A percentile compares a stretch with the other conserved stretches of the same genome.
Evolutionary conservation across 129 eudicot genomes (phyloP).

Genomic region (Pittosporum tobira): DNA sequence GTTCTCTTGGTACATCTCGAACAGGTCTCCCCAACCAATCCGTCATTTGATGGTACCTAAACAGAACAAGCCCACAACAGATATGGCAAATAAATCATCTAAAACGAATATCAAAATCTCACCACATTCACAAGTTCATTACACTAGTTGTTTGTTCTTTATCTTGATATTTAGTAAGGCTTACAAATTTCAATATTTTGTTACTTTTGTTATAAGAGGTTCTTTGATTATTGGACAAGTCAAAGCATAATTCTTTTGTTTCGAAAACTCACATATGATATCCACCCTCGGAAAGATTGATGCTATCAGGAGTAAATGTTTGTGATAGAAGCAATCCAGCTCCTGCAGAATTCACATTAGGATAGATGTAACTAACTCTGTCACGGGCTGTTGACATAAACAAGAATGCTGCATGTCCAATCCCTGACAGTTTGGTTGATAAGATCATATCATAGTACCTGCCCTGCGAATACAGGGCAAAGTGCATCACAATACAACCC

Average conservation of each 20-base stretch:
- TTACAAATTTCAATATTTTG: not conserved
- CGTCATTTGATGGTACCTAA: conserved; percentile 81
- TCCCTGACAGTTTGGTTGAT: conserved; percentile 73
- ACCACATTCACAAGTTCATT: not conserved
- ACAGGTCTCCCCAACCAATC: conserved; percentile 84
- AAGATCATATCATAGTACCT: conserved; percentile 77
- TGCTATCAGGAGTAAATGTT: conserved; percentile 57
- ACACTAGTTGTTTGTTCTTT: not conserved
- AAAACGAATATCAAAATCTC: not conserved
- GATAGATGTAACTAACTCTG: conserved; percentile 71
- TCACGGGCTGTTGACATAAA: conserved; percentile 78
- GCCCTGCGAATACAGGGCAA: conserved; percentile 3
- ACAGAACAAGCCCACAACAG: not conserved
- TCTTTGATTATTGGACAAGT: not conserved
- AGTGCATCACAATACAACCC: not conserved
- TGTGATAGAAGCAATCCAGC: conserved; percentile 75
- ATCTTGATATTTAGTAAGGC: not conserved
- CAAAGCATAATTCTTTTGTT: not conserved
- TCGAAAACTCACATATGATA: conserved; percentile 53
- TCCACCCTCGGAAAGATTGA: conserved; percentile 81
- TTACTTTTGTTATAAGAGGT: not conserved
- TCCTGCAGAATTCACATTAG: conserved; percentile 88
- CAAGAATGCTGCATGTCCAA: conserved; percentile 93
- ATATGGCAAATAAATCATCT: not conserved
- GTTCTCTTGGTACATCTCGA: conserved; percentile 60